phyloP scores from a whole-genome alignment of 768 basidiomycete genomes.

The Trametes meyenii region DNA sequence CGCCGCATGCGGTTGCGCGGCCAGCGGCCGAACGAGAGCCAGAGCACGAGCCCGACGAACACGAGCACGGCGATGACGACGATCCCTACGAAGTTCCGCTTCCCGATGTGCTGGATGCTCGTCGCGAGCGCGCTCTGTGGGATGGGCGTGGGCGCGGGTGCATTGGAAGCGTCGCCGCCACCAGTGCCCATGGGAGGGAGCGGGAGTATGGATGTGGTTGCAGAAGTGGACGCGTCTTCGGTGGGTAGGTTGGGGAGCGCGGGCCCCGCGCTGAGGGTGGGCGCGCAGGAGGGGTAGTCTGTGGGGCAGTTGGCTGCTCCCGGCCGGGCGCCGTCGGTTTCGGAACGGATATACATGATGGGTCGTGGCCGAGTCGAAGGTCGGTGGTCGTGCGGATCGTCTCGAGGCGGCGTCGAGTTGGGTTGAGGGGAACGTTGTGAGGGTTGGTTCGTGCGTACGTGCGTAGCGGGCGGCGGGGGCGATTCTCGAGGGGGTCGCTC shows the following conservation, averaged over 20 bases:
- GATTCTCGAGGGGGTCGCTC: neutral
- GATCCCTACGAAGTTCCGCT: constrained; percentile 31
- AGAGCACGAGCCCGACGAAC: constrained; percentile 31
- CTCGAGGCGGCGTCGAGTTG: neutral
- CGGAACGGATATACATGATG: constrained; percentile 20
- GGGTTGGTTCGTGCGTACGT: neutral
- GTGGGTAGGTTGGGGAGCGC: constrained; percentile 15
- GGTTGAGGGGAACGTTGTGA: neutral
- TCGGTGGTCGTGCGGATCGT: constrained; percentile 6
- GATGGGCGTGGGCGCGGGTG: neutral
- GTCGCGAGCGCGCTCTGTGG: constrained; percentile 15
- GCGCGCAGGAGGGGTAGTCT: constrained; percentile 16
- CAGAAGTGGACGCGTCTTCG: neutral
- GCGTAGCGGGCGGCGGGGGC: neutral
- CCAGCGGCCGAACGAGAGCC: constrained; percentile 32
- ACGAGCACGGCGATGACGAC: constrained; percentile 31
- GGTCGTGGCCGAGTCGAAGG: neutral
- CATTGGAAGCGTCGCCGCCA: neutral
- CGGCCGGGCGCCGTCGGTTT: neutral
- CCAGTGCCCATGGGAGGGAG: neutral
- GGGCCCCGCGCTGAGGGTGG: constrained; percentile 26
- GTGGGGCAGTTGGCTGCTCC: constrained; percentile 8
- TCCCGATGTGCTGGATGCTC: constrained; percentile 14
- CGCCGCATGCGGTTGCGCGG: constrained; percentile 17
- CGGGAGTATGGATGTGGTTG: constrained; percentile 8